phyloP scores from a whole-genome alignment of 495 filamentous ascomycete genomes.

The Amphirosellinia nigrospora region DNA sequence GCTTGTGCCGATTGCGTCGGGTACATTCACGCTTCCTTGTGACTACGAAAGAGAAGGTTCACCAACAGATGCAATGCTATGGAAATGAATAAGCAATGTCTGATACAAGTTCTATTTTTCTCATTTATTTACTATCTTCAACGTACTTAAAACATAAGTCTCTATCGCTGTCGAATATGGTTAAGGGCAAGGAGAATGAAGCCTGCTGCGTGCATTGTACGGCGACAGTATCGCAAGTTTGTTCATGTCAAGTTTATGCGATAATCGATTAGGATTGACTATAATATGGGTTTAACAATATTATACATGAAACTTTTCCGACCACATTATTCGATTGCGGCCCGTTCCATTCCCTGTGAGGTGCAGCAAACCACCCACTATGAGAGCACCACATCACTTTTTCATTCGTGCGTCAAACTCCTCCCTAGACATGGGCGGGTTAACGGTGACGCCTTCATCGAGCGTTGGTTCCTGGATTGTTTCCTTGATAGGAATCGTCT shows the following conservation, averaged over 20 bases:
- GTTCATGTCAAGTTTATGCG: neutral
- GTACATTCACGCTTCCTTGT: no score
- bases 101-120: no score
- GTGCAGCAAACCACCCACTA: no score
- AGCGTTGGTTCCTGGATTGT: conserved; percentile 19
- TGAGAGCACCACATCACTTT: no score
- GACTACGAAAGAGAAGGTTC: no score
- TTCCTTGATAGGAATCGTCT: conserved; percentile 29
- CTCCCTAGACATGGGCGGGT: conserved; percentile 21
- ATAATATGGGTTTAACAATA: neutral
- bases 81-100: no score
- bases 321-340: neutral
- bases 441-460: conserved; percentile 23
- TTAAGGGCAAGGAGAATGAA: neutral
- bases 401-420: conserved; percentile 26
- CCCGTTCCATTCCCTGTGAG: no score
- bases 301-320: neutral
- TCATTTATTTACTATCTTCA: no score
- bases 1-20: no score
- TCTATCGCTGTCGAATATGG: neutral
- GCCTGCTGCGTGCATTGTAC: no score
- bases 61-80: no score
- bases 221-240: no score
- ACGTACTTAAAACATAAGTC: neutral
- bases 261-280: neutral